These are phyloP conservation scores for Galeopsis tetrahit DNA, from an alignment of 257 asterid genomes.

Conservation along the genomic window DNA sequence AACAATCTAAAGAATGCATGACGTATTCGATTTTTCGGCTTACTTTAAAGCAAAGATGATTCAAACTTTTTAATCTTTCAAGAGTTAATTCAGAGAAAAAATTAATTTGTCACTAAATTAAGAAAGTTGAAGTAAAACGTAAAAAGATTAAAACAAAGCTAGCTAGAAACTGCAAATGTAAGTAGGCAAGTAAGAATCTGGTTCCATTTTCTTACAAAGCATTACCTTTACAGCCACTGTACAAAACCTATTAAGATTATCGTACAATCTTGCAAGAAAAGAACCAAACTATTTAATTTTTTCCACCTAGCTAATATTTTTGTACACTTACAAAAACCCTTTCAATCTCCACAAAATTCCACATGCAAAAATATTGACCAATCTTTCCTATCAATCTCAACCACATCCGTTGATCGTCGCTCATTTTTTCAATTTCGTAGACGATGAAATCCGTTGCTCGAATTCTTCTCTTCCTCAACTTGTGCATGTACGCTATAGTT, in stretches of 20 bases:
- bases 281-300: conserved; percentile 48
- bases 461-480: conserved; percentile 73
- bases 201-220: conserved; percentile 57
- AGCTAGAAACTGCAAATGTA: not conserved
- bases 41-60: no score
- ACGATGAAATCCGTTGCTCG: conserved; percentile 66
- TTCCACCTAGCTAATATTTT: not conserved
- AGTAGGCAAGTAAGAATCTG: conserved; percentile 41
- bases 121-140: conserved; percentile 9
- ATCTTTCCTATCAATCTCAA: not conserved
- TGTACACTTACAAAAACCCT: conserved; percentile 41
- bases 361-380: conserved; percentile 19
- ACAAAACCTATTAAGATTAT: conserved; percentile 34
- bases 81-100: not conserved
- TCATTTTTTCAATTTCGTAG: conserved; percentile 26
- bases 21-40: no score
- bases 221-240: conserved; percentile 59
- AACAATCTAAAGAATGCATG: no score
- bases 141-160: conserved; percentile 31
- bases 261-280: conserved; percentile 75
- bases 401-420: not conserved
- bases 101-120: conserved; percentile 6
- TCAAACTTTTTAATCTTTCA: no score
- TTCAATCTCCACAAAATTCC: conserved; percentile 22
- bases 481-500: conserved; percentile 78